Percentiles rank a stretch among this genome's conserved stretches.
phyloP scores from a whole-genome alignment of 2,329 filamentous ascomycete genomes.

The Fusarium avenaceum region DNA sequence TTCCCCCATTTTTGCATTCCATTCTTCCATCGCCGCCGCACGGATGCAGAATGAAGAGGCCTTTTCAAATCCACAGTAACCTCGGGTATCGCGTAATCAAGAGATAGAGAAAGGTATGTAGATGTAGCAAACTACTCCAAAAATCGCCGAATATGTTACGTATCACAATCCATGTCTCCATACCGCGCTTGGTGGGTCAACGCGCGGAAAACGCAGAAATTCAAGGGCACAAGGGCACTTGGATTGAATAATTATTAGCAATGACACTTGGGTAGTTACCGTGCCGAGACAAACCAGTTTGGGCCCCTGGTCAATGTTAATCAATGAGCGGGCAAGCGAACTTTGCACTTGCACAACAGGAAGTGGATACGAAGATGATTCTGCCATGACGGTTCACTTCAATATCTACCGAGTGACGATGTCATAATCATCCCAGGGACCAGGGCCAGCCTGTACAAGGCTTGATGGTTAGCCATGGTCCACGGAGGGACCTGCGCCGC shows the following conservation, averaged over 20 bases:
- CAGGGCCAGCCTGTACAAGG: no score
- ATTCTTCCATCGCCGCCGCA: constrained; percentile 1
- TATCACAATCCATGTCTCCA: constrained; percentile 11
- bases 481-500: no score
- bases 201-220: no score
- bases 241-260: no score
- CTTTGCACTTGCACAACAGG: constrained; percentile 29
- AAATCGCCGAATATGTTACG: constrained; percentile 30
- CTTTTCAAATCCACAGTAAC: constrained; percentile 27
- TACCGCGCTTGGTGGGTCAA: constrained; percentile 4
- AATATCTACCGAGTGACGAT: constrained; percentile 13
- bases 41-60: constrained; percentile 25
- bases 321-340: constrained; percentile 6
- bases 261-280: constrained; percentile 9
- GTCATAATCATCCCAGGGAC: constrained; percentile 2
- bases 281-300: constrained; percentile 31
- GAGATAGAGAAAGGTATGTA: constrained; percentile 9
- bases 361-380: constrained; percentile 20
- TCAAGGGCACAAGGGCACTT: no score
- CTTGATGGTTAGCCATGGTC: no score
- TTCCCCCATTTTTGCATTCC: constrained; percentile 31
- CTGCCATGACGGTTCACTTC: constrained; percentile 6
- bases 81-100: constrained; percentile 31
- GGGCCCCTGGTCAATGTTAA: neutral
- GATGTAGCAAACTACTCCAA: constrained; percentile 22